phyloP scores from a whole-genome alignment of 1,284 basidiomycete species.

The Rhodotorula sp. region DNA sequence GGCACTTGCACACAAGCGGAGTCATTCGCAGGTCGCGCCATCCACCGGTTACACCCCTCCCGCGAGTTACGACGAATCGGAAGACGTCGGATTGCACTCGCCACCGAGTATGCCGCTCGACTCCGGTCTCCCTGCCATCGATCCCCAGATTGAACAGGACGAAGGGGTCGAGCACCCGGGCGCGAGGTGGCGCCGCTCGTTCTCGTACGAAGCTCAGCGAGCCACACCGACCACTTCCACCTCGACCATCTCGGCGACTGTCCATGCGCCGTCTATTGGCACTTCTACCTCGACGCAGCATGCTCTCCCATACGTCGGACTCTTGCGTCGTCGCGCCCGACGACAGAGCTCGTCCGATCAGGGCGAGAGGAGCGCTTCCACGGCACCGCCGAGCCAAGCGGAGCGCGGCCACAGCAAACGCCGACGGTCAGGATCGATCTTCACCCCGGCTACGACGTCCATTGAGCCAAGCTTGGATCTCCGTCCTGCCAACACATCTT shows the following conservation, averaged over 20 bases:
- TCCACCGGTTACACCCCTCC: conserved; percentile 2
- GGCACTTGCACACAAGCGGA: background rate
- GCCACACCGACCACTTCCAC: background rate
- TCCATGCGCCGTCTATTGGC: background rate
- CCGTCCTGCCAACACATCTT: background rate
- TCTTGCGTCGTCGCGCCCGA: background rate
- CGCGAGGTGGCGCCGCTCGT: background rate
- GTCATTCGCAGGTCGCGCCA: background rate
- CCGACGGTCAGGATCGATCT: conserved; percentile 5
- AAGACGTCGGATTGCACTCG: background rate
- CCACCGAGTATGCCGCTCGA: background rate
- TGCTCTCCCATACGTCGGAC: background rate
- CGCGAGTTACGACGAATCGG: background rate
- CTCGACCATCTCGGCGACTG: background rate
- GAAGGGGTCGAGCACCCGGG: background rate
- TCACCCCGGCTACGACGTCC: background rate
- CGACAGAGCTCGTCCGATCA: background rate
- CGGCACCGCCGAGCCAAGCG: background rate
- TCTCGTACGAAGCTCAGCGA: conserved; percentile 13
- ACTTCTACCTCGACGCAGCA: background rate
- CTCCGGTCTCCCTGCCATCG: background rate
- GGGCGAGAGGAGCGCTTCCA: background rate
- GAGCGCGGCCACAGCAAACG: conserved; percentile 8
- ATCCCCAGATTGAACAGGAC: background rate
- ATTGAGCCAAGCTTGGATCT: background rate